Base-by-base conservation (phyloP, 140 eudicot species). In the Senecio squalidus region DNA sequence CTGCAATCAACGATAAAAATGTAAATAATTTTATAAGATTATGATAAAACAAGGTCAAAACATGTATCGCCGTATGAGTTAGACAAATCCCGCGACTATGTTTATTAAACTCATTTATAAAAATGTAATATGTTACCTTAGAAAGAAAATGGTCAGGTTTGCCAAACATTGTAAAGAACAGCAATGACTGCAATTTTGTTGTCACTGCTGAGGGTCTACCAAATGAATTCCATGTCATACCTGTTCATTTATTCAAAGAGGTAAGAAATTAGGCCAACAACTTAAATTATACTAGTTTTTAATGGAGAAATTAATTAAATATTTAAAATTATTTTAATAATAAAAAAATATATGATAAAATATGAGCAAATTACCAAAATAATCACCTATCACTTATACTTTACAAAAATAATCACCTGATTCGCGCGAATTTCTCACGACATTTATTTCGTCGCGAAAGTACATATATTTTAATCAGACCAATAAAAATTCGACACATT, bases 201-300 rank as follows among this genome's bases (percentile, higher is more conserved):
- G 62, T 78, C 73, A 4, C 14, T 38, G 66, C 58, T 74, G 8
- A 15, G n/a, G 39, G 71, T 83, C 86, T 26, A 79, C 91, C 77
- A 79, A 33, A 58, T 83, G 91, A 66, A 29, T 60, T 85, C 95
- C 86, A 85, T 64, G 50, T 44, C 84, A 60, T 76, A 85, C 82
- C 94, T 84, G 67, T 60, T 48, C 60, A 67, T 16, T n/a, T n/a
- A 40, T 23, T 70, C 74, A 60, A 26, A 29, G 33, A 30, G 33
- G 2, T 43, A 17, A 4, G 23, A 15, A 31, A 26, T 51, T 45
- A 6, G 51, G n/a, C 31, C 58, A 67, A 56, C 29, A 22, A 67
- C 22, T 22, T 20, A 40, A n/a, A 55, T 13, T 8, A 33, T 13
- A 17, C 16, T 10, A 66, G 24, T 63, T 31, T 17, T 31, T 31